Percentiles rank a stretch among this genome's conserved stretches.
phyloP scores from a whole-genome alignment of 2,329 filamentous ascomycete genomes.

The Xylariaceae sp. region DNA sequence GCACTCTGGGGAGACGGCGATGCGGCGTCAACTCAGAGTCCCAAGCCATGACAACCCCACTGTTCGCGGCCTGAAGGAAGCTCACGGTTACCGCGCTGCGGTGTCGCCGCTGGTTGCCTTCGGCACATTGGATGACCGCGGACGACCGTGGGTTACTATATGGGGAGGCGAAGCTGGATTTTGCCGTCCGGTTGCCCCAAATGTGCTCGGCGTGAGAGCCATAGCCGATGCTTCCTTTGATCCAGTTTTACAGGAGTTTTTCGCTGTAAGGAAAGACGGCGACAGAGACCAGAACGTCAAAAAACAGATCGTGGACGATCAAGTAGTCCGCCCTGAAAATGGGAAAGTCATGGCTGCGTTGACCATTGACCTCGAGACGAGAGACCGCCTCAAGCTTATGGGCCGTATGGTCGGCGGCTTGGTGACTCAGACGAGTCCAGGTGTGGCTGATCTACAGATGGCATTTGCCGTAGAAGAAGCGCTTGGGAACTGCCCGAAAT shows the following conservation, averaged over 20 bases:
- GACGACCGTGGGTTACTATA: constrained; percentile 70
- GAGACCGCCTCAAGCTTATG: constrained; percentile 70
- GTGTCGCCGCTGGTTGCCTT: constrained; percentile 66
- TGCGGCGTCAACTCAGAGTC: constrained; percentile 60
- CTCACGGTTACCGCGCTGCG: constrained; percentile 58
- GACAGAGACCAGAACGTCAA: constrained; percentile 19
- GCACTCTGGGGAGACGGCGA: constrained; percentile 62
- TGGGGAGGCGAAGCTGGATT: constrained; percentile 74
- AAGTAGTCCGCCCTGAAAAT: constrained; percentile 32
- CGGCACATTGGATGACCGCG: constrained; percentile 63
- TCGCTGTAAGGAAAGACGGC: constrained; percentile 41
- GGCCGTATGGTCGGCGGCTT: constrained; percentile 66
- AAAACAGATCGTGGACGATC: constrained; percentile 18
- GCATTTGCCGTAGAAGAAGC: constrained; percentile 68
- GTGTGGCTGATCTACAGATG: constrained; percentile 43
- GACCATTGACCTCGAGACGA: constrained; percentile 59
- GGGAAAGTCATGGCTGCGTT: constrained; percentile 47
- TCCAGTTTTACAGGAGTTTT: constrained; percentile 64
- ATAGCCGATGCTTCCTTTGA: constrained; percentile 60
- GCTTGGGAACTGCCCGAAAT: constrained; percentile 83
- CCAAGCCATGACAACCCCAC: constrained; percentile 64
- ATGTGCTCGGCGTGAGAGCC: constrained; percentile 60
- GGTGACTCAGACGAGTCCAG: constrained; percentile 33
- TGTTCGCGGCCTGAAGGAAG: constrained; percentile 54
- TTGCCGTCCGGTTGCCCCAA: constrained; percentile 56